Base-by-base conservation (phyloP, 495 filamentous ascomycete genomes). In the Friedmanniomyces simplex region DNA sequence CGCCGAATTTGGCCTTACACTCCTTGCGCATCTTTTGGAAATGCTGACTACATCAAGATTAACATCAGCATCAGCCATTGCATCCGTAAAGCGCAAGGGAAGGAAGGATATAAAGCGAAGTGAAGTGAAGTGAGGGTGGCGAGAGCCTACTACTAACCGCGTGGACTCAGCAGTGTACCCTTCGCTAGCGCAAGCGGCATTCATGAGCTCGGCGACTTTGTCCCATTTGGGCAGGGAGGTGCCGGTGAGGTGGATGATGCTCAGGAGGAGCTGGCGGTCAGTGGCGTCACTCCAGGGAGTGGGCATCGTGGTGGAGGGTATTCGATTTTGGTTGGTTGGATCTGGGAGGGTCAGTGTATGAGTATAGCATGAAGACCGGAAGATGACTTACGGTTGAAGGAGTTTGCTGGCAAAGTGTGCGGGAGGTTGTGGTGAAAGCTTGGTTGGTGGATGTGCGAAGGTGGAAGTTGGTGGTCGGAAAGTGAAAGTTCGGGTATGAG, bases 21-120 rank as follows among this genome's bases (percentile, higher is more conserved):
- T 63, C 52, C 47, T 59, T 62, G 26, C 55, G 58, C 30, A 65
- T 22, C 47, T 65, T 65, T 42, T 65, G 60, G 55, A 55, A 65
- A 26, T 57, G 59, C 37, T 65, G 63, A 37, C 63, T 64, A 54
- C 32, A 52, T 11, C 7, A n/a, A n/a, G n/a, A 10, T 32, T 32
- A 32, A 32, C 4, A 32, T 32, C 28, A 10, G 28, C n/a, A n/a
- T 32, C 28, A 32, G 28, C 10, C 28, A 32, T 10, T 32, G 28
- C n/a, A 10, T 32, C 28, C 10, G 28, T 3, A 10, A 32, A 10
- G 28, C 3, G 28, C n/a, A 32, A 10, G 28, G 3, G 28, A 32
- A 10, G 28, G 28, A 10, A 10, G 3, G 28, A 32, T 3, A 10
- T 32, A 10, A 32, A 32, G 28, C 10, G 28, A 32, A 10, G 28